Evolutionary conservation across 1,284 basidiomycete species (phyloP).

Genomic region (Porogramme epimiltina): DNA sequence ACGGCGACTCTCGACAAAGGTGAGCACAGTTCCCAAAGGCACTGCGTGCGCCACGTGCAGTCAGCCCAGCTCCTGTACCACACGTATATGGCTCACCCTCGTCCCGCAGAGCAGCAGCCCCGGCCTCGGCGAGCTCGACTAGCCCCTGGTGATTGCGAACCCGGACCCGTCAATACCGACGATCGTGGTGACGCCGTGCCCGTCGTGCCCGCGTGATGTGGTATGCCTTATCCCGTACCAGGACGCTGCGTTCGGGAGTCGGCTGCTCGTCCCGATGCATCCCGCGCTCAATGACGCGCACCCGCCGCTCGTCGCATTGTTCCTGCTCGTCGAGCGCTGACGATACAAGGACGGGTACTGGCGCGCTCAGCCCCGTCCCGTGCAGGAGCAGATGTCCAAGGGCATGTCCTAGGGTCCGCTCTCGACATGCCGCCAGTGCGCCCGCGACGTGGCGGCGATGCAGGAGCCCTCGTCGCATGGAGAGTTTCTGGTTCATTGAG

Average conservation of each 20-base stretch:
- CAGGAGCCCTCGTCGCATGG: too few relatives aligned
- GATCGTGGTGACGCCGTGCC: constrained; percentile 53
- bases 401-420: constrained; percentile 42
- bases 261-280: constrained; percentile 53
- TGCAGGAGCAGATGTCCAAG: constrained; percentile 48
- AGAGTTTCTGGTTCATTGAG: too few relatives aligned
- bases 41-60: not conserved
- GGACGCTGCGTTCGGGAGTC: constrained; percentile 51
- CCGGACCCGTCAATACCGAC: constrained; percentile 44
- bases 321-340: constrained; percentile 43
- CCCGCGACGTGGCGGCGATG: too few relatives aligned
- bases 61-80: not conserved
- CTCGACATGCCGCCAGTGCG: constrained; percentile 25
- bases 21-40: not conserved
- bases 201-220: constrained; percentile 37
- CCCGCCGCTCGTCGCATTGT: constrained; percentile 40
- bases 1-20: constrained; percentile 17
- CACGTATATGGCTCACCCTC: not conserved
- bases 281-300: constrained; percentile 49
- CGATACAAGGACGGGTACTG: constrained; percentile 55
- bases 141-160: constrained; percentile 21
- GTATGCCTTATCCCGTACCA: constrained; percentile 53
- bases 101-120: not conserved
- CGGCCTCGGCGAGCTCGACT: not conserved
- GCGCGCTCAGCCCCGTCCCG: constrained; percentile 47